phyloP scores from a whole-genome alignment of 345 rosid genomes.

The Firmiana major region DNA sequence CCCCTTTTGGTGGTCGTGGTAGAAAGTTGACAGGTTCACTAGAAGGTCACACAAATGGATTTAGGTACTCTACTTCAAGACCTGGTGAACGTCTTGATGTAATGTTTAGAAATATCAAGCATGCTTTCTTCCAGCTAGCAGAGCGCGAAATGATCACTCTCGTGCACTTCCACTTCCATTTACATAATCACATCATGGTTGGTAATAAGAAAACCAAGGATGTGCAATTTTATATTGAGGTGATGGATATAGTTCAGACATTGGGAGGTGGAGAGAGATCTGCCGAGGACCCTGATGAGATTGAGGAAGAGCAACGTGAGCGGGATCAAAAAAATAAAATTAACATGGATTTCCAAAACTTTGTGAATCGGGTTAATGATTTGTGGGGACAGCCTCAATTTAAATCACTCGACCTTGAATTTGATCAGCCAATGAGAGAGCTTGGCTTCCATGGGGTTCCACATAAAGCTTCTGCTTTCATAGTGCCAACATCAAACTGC shows the following conservation, averaged over 20 bases:
- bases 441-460: conserved; percentile 62
- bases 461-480: conserved; percentile 43
- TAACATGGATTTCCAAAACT: conserved; percentile 43
- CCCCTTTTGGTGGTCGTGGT: conserved; percentile 52
- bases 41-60: conserved; percentile 44
- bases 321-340: conserved; percentile 43
- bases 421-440: conserved; percentile 52
- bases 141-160: conserved; percentile 53
- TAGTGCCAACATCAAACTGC: conserved; percentile 50
- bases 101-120: conserved; percentile 45
- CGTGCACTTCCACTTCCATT: conserved; percentile 48
- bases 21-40: conserved; percentile 47
- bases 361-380: conserved; percentile 46
- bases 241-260: conserved; percentile 51
- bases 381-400: conserved; percentile 54
- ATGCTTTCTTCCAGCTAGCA: conserved; percentile 56
- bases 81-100: conserved; percentile 49
- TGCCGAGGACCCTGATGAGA: conserved; percentile 56
- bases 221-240: conserved; percentile 48
- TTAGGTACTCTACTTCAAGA: conserved; percentile 47
- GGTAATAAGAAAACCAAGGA: conserved; percentile 57
- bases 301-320: conserved; percentile 57
- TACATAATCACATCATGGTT: conserved; percentile 59
- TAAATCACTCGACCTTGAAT: conserved; percentile 43
- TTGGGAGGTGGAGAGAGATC: conserved; percentile 53